A percentile compares a stretch with the other conserved stretches of the same genome.
These are phyloP conservation scores for Chernovozyma aurita DNA, from an alignment of 1,139 yeast species.

Conservation along the genomic window DNA sequence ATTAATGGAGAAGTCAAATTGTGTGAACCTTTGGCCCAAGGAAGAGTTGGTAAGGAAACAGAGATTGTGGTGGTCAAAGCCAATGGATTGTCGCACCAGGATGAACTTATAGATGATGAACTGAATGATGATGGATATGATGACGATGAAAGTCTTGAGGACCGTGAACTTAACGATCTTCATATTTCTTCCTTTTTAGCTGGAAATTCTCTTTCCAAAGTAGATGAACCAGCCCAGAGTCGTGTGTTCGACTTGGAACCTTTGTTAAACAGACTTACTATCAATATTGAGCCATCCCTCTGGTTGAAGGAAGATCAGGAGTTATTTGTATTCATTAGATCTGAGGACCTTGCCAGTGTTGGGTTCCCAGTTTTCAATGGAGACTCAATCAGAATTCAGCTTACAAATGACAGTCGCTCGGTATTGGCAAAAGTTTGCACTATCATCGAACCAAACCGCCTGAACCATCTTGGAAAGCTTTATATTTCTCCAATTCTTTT, in stretches of 20 bases:
- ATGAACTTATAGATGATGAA: background rate
- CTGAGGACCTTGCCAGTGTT: constrained; percentile 48
- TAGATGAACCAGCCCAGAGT: too few species aligned
- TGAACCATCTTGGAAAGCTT: constrained; percentile 27
- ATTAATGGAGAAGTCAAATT: constrained; percentile 50
- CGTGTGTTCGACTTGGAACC: too few species aligned
- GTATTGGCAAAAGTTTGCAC: constrained; percentile 51
- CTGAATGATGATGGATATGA: background rate
- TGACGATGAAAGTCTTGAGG: background rate
- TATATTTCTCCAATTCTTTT: constrained; percentile 66
- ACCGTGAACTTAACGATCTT: too few species aligned
- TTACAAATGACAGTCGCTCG: constrained; percentile 16
- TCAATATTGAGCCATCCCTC: background rate
- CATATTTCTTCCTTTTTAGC: too few species aligned
- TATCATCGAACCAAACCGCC: constrained; percentile 56
- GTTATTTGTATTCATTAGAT: constrained; percentile 49
- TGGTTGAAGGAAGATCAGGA: constrained; percentile 34
- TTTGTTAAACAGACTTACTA: too few species aligned
- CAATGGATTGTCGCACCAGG: too few species aligned
- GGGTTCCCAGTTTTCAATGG: constrained; percentile 64
- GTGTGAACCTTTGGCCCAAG: constrained; percentile 75
- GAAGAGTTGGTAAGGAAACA: constrained; percentile 21
- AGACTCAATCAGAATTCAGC: constrained; percentile 52
- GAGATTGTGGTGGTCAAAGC: background rate
- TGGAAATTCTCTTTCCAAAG: too few species aligned